A percentile compares a stretch with the other conserved stretches of the same genome.
Evolutionary conservation across 1,284 basidiomycete species (phyloP).

Genomic region (Melampsora larici-populina): DNA sequence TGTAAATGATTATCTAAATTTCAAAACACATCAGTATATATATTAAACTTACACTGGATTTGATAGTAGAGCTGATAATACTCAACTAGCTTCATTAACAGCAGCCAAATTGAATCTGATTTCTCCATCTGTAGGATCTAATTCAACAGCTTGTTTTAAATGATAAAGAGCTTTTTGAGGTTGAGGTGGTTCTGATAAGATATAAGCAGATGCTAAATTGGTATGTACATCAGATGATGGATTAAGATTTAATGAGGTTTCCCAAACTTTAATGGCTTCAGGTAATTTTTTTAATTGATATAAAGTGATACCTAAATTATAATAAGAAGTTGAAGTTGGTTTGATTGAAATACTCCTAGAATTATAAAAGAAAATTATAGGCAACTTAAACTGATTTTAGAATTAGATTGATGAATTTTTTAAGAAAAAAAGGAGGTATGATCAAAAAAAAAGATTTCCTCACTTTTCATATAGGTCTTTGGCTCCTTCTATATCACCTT

Average conservation of each 20-base stretch:
- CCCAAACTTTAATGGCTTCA: conserved; percentile 34
- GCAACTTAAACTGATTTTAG: not conserved
- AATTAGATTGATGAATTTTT: not conserved
- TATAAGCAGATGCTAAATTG: conserved; percentile 42
- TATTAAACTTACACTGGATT: not conserved
- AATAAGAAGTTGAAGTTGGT: conserved; percentile 30
- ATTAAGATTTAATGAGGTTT: conserved; percentile 8
- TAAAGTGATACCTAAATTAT: conserved; percentile 37
- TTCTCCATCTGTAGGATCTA: conserved; percentile 38
- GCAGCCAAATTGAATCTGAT: conserved; percentile 40
- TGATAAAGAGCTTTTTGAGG: conserved; percentile 40
- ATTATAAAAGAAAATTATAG: not conserved
- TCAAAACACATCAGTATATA: not conserved
- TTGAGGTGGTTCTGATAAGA: conserved; percentile 37
- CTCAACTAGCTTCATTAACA: conserved; percentile 42
- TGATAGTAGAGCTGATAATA: not conserved
- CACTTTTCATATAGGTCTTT: conserved; percentile 30
- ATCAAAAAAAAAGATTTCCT: not conserved
- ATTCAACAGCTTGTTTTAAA: conserved; percentile 32
- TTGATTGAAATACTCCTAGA: conserved; percentile 24
- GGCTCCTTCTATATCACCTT: conserved; percentile 31
- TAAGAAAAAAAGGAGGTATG: not conserved
- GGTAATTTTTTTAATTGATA: conserved; percentile 30
- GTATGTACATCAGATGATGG: conserved; percentile 38
- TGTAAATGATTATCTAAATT: conserved; percentile 30